Base-by-base conservation (phyloP, 257 asterid genomes). In the Phtheirospermum japonicum region DNA sequence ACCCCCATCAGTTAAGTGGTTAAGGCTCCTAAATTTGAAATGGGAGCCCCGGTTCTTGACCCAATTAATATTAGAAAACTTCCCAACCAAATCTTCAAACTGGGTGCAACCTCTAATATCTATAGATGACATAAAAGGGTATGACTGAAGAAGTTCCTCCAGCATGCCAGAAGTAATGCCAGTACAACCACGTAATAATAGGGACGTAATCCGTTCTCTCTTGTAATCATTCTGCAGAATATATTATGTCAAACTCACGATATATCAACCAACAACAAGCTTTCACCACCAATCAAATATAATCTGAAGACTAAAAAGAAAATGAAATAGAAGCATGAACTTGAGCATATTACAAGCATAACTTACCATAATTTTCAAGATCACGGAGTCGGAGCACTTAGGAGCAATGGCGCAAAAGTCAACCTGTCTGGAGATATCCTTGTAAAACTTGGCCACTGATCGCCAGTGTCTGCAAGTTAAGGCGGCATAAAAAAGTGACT, bases 391-490 rank as follows among this genome's bases (percentile, higher is more conserved):
- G 5, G 77, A 71, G 78, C 95, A 87, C 55, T 62, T 78, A 30
- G 89, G 76, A 4, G 87, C 91, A 70, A 81, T 63, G 32, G 86
- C 70, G 19, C 79, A 76, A 49, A 87, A 77, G 84, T 93, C 94
- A 65, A 87, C 85, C 80, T 76, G 96, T 63, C 80, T 83, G 54
- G 85, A 83, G 39, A 80, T 75, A 51, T 74, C 81, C 72, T 82
- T 93, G 82, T 87, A 89, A 55, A 68, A 69, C 68, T 57, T 76
- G 59, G 81, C 81, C 57, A 75, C 86, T 31, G 94, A 82, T 68
- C 84, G 83, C 99, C 99, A 93, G 75, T 71, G 89, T 84, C 78
- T 89, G 85, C 99, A 93, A 68, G 99, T 85, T 86, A 78, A 63
- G 65, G 89, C 78, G 63, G 82, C 96, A 74, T 73, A 80, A 63